These are phyloP conservation scores for Auriscalpium orientale DNA, from an alignment of 768 basidiomycete genomes.

Conservation along the genomic window DNA sequence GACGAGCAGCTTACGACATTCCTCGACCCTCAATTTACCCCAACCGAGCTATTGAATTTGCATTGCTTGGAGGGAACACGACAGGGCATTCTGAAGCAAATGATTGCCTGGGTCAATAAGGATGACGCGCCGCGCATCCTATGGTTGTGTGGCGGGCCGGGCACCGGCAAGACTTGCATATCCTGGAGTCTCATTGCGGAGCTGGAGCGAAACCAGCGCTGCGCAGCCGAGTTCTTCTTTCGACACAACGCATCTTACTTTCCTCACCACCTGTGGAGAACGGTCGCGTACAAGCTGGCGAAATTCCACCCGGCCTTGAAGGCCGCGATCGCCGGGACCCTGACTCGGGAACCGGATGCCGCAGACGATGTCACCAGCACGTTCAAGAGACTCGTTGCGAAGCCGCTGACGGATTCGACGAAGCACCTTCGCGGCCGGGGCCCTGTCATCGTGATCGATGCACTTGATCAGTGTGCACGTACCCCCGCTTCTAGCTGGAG, in stretches of 20 bases:
- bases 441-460: conserved; percentile 8
- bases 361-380: not conserved
- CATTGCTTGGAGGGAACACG: conserved; percentile 4
- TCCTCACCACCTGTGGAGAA: conserved; percentile 1
- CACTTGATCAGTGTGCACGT: conserved; percentile 3
- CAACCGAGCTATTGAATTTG: not conserved
- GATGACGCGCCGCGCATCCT: conserved; percentile 1
- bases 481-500: not conserved
- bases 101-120: conserved; percentile 6
- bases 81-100: not conserved
- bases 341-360: not conserved
- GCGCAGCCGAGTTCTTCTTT: conserved; percentile 3
- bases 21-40: not conserved
- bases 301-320: conserved; percentile 7
- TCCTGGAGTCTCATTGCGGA: conserved; percentile 6
- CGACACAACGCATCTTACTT: not conserved
- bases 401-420: not conserved
- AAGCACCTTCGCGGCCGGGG: not conserved
- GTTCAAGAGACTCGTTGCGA: not conserved
- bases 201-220: conserved; percentile 5
- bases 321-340: not conserved
- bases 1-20: not conserved
- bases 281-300: conserved; percentile 7
- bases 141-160: conserved; percentile 10
- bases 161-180: conserved; percentile 9